Base-by-base conservation (phyloP, 331 rosid genomes). In the Malus hybrid region DNA sequence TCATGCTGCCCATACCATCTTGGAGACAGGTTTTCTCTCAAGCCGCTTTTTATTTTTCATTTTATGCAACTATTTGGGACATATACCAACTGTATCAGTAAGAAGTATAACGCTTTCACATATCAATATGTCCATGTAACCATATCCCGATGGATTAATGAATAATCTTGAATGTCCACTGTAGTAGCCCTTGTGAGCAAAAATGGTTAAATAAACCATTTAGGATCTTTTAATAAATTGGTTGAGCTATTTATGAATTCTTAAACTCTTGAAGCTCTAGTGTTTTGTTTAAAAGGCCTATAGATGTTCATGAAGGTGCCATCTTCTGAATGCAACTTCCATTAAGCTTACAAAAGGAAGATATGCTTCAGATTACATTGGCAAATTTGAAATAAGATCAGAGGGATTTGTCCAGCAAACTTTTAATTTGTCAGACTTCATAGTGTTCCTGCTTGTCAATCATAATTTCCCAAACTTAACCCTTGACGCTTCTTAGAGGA, bases 1-100 rank as follows among this genome's bases (percentile, higher is more conserved):
- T 79, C 99, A 94, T 86, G 97, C 91, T 33, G 84, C 95, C 73
- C 97, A 94, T 76, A 82, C 91, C 69, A 82, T 92, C 71, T 79
- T 90, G 85, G 97, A 92, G 84, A 81, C 87, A 83, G 96, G 96
- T 92, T 71, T 24, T 7, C 73, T 36, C 56, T 77, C 56, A 5
- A 7, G 42, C 66, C 44, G 69, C 20, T 10, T 50, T 59, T 33
- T 22, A 11, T 60, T n/a, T 11, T 34, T 69, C n/a, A 36, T 44
- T 46, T 76, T 9, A 36, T 52, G 27, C 28, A 34, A 50, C 52
- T 46, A 7, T 1, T 73, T 9, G 70, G 31, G 33, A 15, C 22
- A 39, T 48, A n/a, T 5, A 14, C 22, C 7, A 77, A 31, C 27
- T 20, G 1, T 6, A 2, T 32, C 32, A 13, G 52, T 1, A 36